Evolutionary conservation across 768 basidiomycete genomes (phyloP).

Genomic region (Sistotremastrum suecicum): DNA sequence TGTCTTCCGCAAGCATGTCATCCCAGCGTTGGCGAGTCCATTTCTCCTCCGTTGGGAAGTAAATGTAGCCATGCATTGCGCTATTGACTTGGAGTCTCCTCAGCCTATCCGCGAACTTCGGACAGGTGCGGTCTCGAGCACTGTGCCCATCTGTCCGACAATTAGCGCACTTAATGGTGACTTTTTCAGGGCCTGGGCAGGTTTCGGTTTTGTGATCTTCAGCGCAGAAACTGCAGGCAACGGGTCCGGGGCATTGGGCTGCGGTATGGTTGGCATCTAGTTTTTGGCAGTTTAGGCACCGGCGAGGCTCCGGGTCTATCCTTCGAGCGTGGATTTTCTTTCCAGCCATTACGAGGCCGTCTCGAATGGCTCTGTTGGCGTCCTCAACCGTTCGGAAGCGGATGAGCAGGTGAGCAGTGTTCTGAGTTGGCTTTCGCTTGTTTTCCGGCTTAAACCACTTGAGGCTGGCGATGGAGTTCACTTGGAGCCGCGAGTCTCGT

Average conservation of each 20-base stretch:
- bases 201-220: slow-evolving; percentile 10
- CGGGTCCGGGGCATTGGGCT: slow-evolving; percentile 7
- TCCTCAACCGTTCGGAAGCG: slow-evolving; percentile 6
- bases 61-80: too few relatives aligned
- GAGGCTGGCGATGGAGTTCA: slow-evolving; percentile 8
- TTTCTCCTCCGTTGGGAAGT: slow-evolving; percentile 8
- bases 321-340: slow-evolving; percentile 7
- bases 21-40: too few relatives aligned
- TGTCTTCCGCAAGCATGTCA: too few relatives aligned
- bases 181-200: slow-evolving; percentile 7
- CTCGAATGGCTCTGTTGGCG: slow-evolving; percentile 14
- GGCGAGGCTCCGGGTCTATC: slow-evolving; percentile 10
- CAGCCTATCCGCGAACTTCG: slow-evolving; percentile 5
- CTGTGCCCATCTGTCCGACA: slow-evolving; percentile 16
- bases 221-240: slow-evolving; percentile 8
- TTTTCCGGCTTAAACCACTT: slow-evolving; percentile 16
- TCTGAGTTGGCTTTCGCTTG: slow-evolving; percentile 8
- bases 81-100: too few relatives aligned
- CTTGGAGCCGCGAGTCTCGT: too few relatives aligned
- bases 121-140: slow-evolving; percentile 15
- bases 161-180: slow-evolving; percentile 11
- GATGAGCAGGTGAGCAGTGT: slow-evolving; percentile 13
- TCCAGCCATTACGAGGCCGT: slow-evolving; percentile 10
- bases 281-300: slow-evolving; percentile 17
- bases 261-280: slow-evolving; percentile 7